Percentiles rank a stretch among this genome's conserved stretches.
Evolutionary conservation across 345 rosid species (phyloP).

Genomic region (Linum trigynum): DNA sequence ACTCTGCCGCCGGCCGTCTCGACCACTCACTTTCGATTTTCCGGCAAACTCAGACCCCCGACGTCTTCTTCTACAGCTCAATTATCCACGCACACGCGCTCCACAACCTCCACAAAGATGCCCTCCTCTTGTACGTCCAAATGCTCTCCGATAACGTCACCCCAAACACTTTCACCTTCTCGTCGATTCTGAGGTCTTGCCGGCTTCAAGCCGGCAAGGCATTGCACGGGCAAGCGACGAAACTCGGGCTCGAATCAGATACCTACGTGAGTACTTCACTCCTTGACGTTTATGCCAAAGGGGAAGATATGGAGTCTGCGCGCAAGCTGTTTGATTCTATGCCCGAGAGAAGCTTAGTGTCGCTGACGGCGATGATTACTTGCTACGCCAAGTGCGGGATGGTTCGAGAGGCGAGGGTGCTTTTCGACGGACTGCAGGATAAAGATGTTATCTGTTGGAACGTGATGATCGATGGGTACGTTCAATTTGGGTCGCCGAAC

Average conservation of each 20-base stretch:
- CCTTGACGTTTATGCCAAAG: conserved; percentile 49
- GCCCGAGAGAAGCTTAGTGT: conserved; percentile 51
- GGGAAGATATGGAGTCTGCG: conserved; percentile 50
- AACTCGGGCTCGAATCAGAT: conserved; percentile 51
- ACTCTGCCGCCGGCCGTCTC: conserved; percentile 48
- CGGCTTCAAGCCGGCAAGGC: conserved; percentile 28
- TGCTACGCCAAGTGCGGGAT: conserved; percentile 54
- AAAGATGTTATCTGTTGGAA: conserved; percentile 67
- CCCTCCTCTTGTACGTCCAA: conserved; percentile 34
- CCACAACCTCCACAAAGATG: conserved; percentile 31
- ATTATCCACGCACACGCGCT: conserved; percentile 43
- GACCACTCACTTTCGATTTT: conserved; percentile 44
- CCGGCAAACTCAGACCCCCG: conserved; percentile 35
- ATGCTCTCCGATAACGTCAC: conserved; percentile 37
- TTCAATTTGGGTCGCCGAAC: conserved; percentile 37
- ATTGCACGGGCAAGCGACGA: conserved; percentile 48
- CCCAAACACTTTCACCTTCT: conserved; percentile 69
- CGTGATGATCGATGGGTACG: conserved; percentile 62
- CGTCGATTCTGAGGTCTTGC: conserved; percentile 58
- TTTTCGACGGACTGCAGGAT: conserved; percentile 37
- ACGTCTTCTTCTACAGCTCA: conserved; percentile 51
- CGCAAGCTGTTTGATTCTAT: conserved; percentile 53
- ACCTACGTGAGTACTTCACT: conserved; percentile 65
- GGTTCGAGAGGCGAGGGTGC: conserved; percentile 37
- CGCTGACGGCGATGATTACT: conserved; percentile 65